Evolutionary conservation across 1,284 basidiomycete species (phyloP), one percentile per base, ranked within the genome.

Genomic region (Ustilago shanxiensis): DNA sequence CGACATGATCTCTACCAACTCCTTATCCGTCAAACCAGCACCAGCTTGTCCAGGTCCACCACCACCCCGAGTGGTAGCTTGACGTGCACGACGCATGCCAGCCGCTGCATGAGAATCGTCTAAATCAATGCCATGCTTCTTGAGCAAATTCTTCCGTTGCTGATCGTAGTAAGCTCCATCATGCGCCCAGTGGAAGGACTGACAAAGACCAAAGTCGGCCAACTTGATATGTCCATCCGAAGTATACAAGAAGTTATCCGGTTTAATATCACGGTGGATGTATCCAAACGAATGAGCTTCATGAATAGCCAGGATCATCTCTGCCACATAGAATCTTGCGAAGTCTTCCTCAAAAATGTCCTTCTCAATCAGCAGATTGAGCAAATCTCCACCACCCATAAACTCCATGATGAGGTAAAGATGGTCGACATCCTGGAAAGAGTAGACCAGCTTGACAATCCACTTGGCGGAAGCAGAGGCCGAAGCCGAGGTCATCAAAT

Each of bases 251-350:
- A 98, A 98, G 87, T 98, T 98, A 92, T 95, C 88, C 73, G 94
- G 94, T 88, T 96, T 96, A 88, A 98, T 96, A 88, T 98, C 95
- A 61, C 95, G 91, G 88, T 98, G 95, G 81, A 98, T 97, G 88
- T 96, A 98, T 3, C 95, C 95, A 79, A 94, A 91, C 83, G 91
- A 91, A 88, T 98, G 96, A 83, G 94, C 95, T 78, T 93, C 92
- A 86, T 96, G 93, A 74, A 98, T 92, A 16, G 94, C 93, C n/a
- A 98, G 90, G 66, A 98, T 89, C 95, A 98, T 98, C 92, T 98
- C 95, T 66, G 95, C 93, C 61, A 96, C 90, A 88, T 98, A 98
- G 88, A 98, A 98, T 72, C 92, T 90, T 53, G 95, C 93, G 88
- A 97, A 95, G 76, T 92, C 89, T 88, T 98, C 96, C 69, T 94